Conservation (phyloP, 306 rosid genomes). For the Cucumis melo region DNA sequence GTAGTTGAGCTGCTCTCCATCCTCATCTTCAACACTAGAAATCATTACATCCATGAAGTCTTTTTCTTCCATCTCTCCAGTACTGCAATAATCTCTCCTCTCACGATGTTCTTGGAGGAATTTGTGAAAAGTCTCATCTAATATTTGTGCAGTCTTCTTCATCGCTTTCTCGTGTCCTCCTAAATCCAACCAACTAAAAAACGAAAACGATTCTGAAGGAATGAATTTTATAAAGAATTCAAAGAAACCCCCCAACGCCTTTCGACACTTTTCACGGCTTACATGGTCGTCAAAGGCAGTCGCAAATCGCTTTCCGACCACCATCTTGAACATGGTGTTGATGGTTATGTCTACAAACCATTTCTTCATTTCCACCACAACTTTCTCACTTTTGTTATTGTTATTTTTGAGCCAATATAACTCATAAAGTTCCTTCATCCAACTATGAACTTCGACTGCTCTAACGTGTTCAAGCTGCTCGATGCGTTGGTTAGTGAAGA, state of each 20-base stretch:
- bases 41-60: neutral
- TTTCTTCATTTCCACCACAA: constrained; percentile 10
- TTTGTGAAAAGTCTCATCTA: neutral
- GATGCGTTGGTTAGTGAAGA: constrained; percentile 13
- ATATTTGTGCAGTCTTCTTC: too few species aligned
- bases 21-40: neutral
- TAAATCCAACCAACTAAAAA: too few species aligned
- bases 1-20: neutral
- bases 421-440: neutral
- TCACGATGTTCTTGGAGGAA: neutral
- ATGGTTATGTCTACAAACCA: neutral
- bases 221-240: too few species aligned
- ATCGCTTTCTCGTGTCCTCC: too few species aligned
- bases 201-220: neutral
- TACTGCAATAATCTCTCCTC: neutral
- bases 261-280: too few species aligned
- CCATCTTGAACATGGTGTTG: neutral
- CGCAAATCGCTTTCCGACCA: neutral
- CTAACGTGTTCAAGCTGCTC: neutral
- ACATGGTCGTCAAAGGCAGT: neutral
- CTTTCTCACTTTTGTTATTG: constrained; percentile 8
- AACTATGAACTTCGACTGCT: constrained; percentile 7
- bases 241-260: too few species aligned
- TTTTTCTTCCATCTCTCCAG: neutral
- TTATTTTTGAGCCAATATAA: neutral